Percentiles rank a stretch among this genome's conserved stretches.
These are phyloP conservation scores for Flaveria ramosissima DNA, from an alignment of 129 eudicot species.

Conservation along the genomic window DNA sequence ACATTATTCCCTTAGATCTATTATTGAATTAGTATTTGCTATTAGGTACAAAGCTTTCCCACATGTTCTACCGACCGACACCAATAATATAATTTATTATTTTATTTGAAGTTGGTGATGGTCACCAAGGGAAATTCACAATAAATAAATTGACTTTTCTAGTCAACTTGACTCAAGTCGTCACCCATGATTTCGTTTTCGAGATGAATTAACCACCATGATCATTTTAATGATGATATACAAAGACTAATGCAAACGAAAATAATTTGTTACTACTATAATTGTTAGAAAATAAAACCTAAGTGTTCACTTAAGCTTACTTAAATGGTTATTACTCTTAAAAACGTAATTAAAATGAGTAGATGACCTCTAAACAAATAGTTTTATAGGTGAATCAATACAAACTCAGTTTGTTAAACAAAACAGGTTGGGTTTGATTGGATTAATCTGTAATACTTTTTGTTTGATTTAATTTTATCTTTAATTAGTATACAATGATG, in stretches of 20 bases:
- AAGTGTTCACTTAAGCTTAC: background rate
- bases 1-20: too few species aligned
- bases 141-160: background rate
- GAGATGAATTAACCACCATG: background rate
- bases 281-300: background rate
- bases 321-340: background rate
- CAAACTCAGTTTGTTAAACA: too few species aligned
- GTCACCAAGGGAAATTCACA: background rate
- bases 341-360: too few species aligned
- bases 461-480: too few species aligned
- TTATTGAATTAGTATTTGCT: background rate
- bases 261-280: background rate
- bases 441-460: too few species aligned
- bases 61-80: background rate
- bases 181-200: background rate
- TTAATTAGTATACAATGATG: too few species aligned
- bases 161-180: conserved; percentile 14
- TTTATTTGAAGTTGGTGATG: background rate
- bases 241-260: background rate
- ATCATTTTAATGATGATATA: background rate
- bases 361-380: background rate
- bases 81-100: background rate
- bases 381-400: too few species aligned
- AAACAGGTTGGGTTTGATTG: too few species aligned
- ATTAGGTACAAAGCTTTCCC: background rate